Base-by-base conservation (phyloP, 768 basidiomycete genomes). In the Tephrocybe sp. region DNA sequence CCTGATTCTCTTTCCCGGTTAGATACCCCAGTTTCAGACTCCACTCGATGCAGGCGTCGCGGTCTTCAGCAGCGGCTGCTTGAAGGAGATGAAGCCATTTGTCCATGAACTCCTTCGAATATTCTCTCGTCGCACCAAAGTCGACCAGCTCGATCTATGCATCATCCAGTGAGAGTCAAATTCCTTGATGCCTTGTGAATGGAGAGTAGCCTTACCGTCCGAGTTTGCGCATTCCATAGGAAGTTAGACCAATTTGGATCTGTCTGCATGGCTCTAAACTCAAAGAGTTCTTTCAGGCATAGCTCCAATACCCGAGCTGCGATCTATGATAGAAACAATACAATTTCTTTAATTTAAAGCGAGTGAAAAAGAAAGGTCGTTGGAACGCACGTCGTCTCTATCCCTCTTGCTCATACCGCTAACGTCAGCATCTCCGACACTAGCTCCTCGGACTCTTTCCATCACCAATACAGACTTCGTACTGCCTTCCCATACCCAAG, bases 171-270 rank as follows among this genome's bases (percentile, higher is more conserved):
- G 20, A 34, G 23, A 17, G n/a, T 14, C n/a, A 4, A 14, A 7
- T 5, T 49, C 40, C 13, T 16, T 5, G 2, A 46, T 14, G 23
- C 22, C 5, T 12, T n/a, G 3, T n/a, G 38, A 12, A 9, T 34
- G 32, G 12, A 35, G n/a, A 16, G 4, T 16, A 1, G 12, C 51
- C 63, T 1, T 13, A 86, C 89, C 76, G 84, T 80, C 38, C 78
- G 75, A 1, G 83, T 83, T 2, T 70, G 52, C 0, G 74, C 60
- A 65, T 94, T 88, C 85, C 90, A 98, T 19, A 99, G 72, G 71
- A 99, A 98, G 67, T 98, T 98, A 8, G 92, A 89, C 90, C 92
- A 98, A 61, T 99, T 98, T 3, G 97, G 97, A 64, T 99, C 96
- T 0, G 96, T 99, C 67, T 98, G 97, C 97, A 99, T 98, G 38